A percentile compares a stretch with the other conserved stretches of the same genome.
Evolutionary conservation across 1,284 basidiomycete genomes (phyloP).

Genomic region (Melampsora americana): DNA sequence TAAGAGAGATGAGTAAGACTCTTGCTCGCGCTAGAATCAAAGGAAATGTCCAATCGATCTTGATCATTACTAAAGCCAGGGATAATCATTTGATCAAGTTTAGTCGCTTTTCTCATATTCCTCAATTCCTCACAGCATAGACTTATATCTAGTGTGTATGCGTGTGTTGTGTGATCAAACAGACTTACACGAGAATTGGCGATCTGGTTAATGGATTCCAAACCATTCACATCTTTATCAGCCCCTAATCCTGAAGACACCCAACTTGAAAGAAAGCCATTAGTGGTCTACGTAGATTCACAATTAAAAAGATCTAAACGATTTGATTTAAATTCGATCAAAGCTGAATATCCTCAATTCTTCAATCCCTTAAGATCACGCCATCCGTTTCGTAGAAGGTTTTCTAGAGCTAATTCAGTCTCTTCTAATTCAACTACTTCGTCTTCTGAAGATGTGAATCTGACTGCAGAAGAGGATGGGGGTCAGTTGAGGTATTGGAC

Average conservation of each 20-base stretch:
- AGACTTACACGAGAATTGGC: constrained; percentile 89
- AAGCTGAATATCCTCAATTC: constrained; percentile 79
- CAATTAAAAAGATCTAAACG: constrained; percentile 87
- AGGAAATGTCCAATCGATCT: constrained; percentile 82
- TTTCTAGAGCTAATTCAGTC: constrained; percentile 32
- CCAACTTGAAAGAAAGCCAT: constrained; percentile 6
- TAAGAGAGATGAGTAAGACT: constrained; percentile 38
- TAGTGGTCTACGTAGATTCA: constrained; percentile 73
- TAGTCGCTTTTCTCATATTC: not conserved
- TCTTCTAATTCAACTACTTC: constrained; percentile 12
- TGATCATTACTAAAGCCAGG: constrained; percentile 96
- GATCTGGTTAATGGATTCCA: constrained; percentile 72
- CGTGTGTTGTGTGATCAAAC: constrained; percentile 44
- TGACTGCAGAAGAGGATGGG: constrained; percentile 63
- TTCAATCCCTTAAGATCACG: constrained; percentile 64
- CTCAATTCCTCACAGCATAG: not conserved
- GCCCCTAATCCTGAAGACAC: not conserved
- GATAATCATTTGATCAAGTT: constrained; percentile 82
- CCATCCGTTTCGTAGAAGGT: constrained; percentile 21
- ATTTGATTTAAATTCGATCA: constrained; percentile 87
- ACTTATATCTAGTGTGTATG: not conserved
- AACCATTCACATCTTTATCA: not conserved
- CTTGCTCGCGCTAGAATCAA: constrained; percentile 85
- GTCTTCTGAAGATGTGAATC: constrained; percentile 50
- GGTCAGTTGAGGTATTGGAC: constrained; percentile 98